A percentile compares a stretch with the other conserved stretches of the same genome.
Evolutionary conservation across 352 stramenopile genomes (phyloP).

Genomic region (Chrysophaeum taylorii): DNA sequence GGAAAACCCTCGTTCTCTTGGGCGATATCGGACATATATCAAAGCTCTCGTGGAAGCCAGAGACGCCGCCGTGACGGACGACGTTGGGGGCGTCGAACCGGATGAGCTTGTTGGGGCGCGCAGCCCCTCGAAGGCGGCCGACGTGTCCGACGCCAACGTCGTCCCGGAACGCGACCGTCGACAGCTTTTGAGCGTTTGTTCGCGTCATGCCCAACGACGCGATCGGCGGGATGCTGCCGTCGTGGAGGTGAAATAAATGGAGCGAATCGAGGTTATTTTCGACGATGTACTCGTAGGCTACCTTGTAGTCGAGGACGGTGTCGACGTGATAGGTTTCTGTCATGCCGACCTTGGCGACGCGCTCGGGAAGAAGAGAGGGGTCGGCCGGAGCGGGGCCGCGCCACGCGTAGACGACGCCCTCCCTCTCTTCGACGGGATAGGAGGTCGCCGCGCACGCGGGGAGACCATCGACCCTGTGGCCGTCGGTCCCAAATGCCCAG

Average conservation of each 20-base stretch:
- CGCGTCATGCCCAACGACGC: constrained; percentile 24
- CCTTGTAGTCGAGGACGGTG: constrained; percentile 32
- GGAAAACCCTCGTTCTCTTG: constrained; percentile 27
- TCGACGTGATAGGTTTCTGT: constrained; percentile 28
- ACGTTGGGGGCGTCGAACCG: constrained; percentile 35
- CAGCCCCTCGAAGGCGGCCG: constrained; percentile 16
- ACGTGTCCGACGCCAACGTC: constrained; percentile 27
- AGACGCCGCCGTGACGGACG: constrained; percentile 32
- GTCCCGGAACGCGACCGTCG: constrained; percentile 23
- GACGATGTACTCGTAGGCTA: constrained; percentile 26
- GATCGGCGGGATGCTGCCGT: constrained; percentile 34
- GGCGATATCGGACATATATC: constrained; percentile 34
- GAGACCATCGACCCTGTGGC: too few species aligned
- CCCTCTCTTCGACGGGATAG: constrained; percentile 23
- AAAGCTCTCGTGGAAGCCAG: constrained; percentile 34
- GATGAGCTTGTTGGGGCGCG: constrained; percentile 29
- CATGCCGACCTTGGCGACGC: constrained; percentile 24
- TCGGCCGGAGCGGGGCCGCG: constrained; percentile 31
- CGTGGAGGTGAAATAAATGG: constrained; percentile 36
- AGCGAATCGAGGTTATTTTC: constrained; percentile 39
- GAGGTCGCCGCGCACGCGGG: neutral
- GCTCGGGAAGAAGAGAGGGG: constrained; percentile 23
- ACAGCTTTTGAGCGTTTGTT: constrained; percentile 16
- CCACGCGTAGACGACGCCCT: constrained; percentile 33
- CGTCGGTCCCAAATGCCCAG: neutral